A percentile compares a stretch with the other conserved stretches of the same genome.
phyloP scores from a whole-genome alignment of 352 stramenopile genomes.

The Globisporangium spiculum region DNA sequence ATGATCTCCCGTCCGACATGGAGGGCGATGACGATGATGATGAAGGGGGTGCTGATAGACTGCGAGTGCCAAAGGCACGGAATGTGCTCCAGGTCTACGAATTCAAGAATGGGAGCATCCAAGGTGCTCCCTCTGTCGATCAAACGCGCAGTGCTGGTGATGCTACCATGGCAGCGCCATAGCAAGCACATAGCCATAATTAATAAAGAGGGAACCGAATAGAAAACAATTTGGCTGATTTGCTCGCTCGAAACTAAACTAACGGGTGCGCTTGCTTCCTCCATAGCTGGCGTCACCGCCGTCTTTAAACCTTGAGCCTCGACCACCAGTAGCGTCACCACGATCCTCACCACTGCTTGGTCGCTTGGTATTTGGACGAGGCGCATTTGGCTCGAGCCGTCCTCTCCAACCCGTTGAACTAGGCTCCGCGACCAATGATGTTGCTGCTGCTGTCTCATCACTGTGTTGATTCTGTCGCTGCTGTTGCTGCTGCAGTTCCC shows the following conservation, averaged over 20 bases:
- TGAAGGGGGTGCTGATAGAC: neutral
- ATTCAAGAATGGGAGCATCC: constrained; percentile 15
- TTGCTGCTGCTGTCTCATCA: constrained; percentile 9
- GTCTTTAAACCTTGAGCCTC: constrained; percentile 9
- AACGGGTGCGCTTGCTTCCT: constrained; percentile 56
- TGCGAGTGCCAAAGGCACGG: neutral
- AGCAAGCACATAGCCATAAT: neutral
- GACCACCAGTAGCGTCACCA: constrained; percentile 8
- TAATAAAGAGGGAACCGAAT: neutral
- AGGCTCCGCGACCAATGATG: constrained; percentile 14
- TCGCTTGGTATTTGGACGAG: constrained; percentile 17
- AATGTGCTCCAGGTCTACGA: constrained; percentile 51
- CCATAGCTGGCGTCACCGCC: constrained; percentile 47
- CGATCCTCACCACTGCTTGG: neutral
- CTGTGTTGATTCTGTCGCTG: constrained; percentile 9
- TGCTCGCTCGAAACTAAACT: neutral
- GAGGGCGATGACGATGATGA: constrained; percentile 30
- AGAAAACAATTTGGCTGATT: neutral
- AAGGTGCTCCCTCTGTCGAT: neutral
- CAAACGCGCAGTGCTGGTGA: neutral
- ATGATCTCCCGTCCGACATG: constrained; percentile 63
- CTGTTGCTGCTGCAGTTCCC: constrained; percentile 11
- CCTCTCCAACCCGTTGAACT: constrained; percentile 70
- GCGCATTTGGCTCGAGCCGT: constrained; percentile 43
- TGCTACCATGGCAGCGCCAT: neutral